Evolutionary conservation across 768 basidiomycete species (phyloP).

Genomic region (Lactifluus echinatus): DNA sequence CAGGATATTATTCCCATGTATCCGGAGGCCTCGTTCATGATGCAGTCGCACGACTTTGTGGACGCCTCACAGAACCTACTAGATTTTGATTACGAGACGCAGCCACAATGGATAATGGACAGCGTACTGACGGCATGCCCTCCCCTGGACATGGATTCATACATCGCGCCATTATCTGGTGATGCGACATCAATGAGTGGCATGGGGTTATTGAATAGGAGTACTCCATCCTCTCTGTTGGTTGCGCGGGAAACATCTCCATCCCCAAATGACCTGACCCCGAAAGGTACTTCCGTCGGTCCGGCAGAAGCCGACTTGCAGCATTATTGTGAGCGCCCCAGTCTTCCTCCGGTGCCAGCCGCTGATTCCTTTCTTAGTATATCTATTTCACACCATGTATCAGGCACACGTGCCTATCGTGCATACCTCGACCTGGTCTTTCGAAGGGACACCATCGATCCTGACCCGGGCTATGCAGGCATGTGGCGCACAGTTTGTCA

Average conservation of each 20-base stretch:
- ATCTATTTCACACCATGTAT: constrained; percentile 44
- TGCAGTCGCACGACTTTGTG: constrained; percentile 13
- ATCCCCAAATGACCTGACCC: constrained; percentile 7
- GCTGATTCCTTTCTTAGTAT: constrained; percentile 27
- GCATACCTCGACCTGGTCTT: constrained; percentile 41
- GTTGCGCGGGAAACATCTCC: constrained; percentile 8
- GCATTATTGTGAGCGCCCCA: constrained; percentile 36
- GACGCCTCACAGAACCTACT: constrained; percentile 2
- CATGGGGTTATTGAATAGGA: neutral
- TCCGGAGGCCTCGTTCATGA: constrained; percentile 2
- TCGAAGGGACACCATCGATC: constrained; percentile 37
- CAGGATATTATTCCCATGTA: constrained; percentile 16
- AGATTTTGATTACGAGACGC: constrained; percentile 14
- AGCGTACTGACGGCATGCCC: constrained; percentile 8
- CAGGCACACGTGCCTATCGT: constrained; percentile 42
- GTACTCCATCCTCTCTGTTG: constrained; percentile 4
- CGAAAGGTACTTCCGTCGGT: constrained; percentile 3
- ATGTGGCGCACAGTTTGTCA: constrained; percentile 46
- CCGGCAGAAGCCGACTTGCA: constrained; percentile 28
- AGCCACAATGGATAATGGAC: constrained; percentile 11
- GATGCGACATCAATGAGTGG: neutral
- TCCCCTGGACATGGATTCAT: constrained; percentile 13
- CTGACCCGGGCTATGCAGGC: constrained; percentile 44
- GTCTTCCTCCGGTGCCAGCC: constrained; percentile 13
- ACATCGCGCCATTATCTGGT: constrained; percentile 1